Evolutionary conservation across 1,284 basidiomycete species (phyloP).

Genomic region (Volvariella surrecta): DNA sequence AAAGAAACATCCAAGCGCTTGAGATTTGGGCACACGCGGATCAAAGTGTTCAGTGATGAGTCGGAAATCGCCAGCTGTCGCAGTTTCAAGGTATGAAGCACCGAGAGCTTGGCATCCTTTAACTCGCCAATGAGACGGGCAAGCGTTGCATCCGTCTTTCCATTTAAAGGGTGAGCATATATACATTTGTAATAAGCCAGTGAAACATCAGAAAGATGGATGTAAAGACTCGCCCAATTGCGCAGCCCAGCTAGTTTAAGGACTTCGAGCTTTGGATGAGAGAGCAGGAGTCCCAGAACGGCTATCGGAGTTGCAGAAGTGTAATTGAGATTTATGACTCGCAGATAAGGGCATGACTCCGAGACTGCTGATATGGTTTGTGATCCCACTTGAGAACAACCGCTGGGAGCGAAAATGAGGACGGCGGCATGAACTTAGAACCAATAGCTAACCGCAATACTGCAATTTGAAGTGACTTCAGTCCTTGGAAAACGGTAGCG

Average conservation of each 20-base stretch:
- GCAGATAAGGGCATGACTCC: constrained; percentile 34
- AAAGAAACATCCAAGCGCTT: constrained; percentile 56
- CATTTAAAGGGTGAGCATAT: background rate
- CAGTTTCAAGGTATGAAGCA: constrained; percentile 48
- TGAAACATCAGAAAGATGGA: background rate
- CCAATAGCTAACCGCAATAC: constrained; percentile 21
- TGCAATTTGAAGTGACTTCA: constrained; percentile 37
- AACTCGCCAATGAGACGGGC: constrained; percentile 30
- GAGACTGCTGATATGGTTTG: constrained; percentile 37
- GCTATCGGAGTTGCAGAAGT: constrained; percentile 45
- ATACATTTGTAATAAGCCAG: background rate
- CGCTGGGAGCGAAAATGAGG: constrained; percentile 26
- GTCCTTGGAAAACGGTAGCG: constrained; percentile 34
- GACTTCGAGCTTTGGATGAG: constrained; percentile 37
- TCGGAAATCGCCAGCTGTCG: constrained; percentile 48
- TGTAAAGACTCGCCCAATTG: constrained; percentile 39
- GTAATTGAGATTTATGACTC: constrained; percentile 49
- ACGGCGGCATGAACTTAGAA: background rate
- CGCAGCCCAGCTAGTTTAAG: constrained; percentile 56
- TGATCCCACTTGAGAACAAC: constrained; percentile 46
- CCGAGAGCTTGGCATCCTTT: constrained; percentile 22
- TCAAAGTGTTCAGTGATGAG: constrained; percentile 29
- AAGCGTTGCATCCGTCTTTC: constrained; percentile 49
- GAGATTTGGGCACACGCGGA: constrained; percentile 38
- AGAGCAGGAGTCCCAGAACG: constrained; percentile 33